phyloP scores from a whole-genome alignment of 257 asterid genomes.

The Asclepias syriaca region DNA sequence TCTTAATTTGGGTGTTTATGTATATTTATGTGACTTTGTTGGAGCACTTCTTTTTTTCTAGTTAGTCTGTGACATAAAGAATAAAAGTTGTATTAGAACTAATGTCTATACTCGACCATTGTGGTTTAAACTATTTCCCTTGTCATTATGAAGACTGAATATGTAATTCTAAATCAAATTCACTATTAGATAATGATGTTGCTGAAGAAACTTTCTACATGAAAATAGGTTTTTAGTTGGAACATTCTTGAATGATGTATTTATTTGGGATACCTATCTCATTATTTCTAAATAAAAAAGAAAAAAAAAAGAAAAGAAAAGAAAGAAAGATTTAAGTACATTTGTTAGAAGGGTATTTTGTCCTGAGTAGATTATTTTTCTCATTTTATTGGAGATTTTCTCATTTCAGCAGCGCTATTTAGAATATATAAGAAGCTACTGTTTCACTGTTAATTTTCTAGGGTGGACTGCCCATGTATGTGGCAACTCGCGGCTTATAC shows the following conservation, averaged over 20 bases:
- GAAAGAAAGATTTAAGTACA: not conserved
- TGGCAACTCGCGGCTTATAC: slow-evolving; percentile 88
- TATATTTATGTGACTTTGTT: not conserved
- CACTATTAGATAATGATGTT: not conserved
- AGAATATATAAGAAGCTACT: not conserved
- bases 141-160: not conserved
- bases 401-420: not conserved
- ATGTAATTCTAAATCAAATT: not conserved
- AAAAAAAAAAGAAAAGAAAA: not conserved
- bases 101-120: not conserved
- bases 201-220: not conserved
- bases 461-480: slow-evolving; percentile 98
- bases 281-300: too few relatives aligned
- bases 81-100: not conserved
- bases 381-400: not conserved
- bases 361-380: not conserved
- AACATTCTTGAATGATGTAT: not conserved
- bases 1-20: not conserved
- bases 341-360: not conserved
- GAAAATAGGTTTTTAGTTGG: not conserved
- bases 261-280: not conserved
- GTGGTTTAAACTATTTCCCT: not conserved
- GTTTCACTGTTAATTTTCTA: slow-evolving; percentile 15
- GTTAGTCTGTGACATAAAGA: not conserved
- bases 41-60: not conserved